Evolutionary conservation across 495 filamentous ascomycete genomes (phyloP).

Genomic region (Aspergillus steynii): DNA sequence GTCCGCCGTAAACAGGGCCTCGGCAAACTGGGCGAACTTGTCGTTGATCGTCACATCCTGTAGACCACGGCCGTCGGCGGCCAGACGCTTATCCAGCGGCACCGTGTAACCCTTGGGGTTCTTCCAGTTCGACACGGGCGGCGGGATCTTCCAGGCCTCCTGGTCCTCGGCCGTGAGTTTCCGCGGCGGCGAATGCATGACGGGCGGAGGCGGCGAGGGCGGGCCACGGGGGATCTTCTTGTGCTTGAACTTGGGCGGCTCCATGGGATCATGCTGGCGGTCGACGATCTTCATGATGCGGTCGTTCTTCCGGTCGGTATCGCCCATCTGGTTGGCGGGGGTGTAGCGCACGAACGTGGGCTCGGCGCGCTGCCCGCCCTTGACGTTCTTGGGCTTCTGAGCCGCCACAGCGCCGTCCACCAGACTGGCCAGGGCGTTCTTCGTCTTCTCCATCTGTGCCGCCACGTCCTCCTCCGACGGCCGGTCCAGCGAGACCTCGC

Average conservation of each 20-base stretch:
- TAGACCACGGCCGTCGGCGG: conserved; percentile 89
- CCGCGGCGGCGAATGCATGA: conserved; percentile 93
- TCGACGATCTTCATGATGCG: conserved; percentile 99
- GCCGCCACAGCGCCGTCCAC: conserved; percentile 84
- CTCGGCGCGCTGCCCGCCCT: conserved; percentile 71
- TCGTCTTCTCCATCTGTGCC: conserved; percentile 82
- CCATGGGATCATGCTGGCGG: conserved; percentile 93
- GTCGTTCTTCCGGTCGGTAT: conserved; percentile 82
- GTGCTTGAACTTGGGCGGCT: conserved; percentile 97
- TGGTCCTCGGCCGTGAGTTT: conserved; percentile 97
- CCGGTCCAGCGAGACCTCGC: conserved; percentile 85
- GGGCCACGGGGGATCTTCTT: conserved; percentile 97
- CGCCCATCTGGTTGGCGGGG: conserved; percentile 95
- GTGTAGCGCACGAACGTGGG: conserved; percentile 96
- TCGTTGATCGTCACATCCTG: conserved; percentile 98
- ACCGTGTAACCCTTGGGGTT: conserved; percentile 99
- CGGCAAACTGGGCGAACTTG: conserved; percentile 95
- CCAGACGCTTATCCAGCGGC: conserved; percentile 91
- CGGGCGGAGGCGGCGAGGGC: conserved; percentile 85
- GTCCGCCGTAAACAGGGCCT: conserved; percentile 92
- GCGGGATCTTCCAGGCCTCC: conserved; percentile 94
- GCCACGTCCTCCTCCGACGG: conserved; percentile 83
- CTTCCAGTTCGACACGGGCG: conserved; percentile 97
- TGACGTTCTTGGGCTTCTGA: conserved; percentile 95
- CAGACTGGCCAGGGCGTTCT: conserved; percentile 75